Conservation (phyloP, 148 eudicot species). For the Rhododendron simsii region DNA sequence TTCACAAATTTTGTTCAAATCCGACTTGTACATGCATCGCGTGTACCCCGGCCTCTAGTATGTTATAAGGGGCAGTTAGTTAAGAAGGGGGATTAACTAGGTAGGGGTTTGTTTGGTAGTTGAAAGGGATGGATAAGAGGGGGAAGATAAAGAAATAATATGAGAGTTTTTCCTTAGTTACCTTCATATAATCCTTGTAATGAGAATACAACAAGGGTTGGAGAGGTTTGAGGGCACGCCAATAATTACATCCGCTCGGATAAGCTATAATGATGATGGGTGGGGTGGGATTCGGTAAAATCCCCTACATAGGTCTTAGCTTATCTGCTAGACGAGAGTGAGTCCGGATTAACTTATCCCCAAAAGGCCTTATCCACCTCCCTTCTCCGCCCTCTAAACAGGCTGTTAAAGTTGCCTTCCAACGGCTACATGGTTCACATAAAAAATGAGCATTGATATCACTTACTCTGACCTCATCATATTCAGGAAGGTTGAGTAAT, state of each 20-base stretch:
- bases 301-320: not conserved
- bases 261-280: not conserved
- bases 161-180: not conserved
- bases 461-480: too few species aligned
- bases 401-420: not conserved
- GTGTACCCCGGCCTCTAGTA: too few species aligned
- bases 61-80: not conserved
- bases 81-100: not conserved
- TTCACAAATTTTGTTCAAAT: too few species aligned
- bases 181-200: not conserved
- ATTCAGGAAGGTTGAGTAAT: too few species aligned
- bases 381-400: not conserved
- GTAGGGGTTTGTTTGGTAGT: not conserved
- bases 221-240: not conserved
- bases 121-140: not conserved
- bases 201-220: not conserved
- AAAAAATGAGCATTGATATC: too few species aligned
- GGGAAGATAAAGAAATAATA: not conserved
- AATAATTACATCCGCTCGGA: not conserved
- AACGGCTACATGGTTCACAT: too few species aligned
- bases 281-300: not conserved
- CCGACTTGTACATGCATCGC: too few species aligned
- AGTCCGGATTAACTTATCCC: not conserved
- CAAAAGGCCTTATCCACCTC: not conserved
- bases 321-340: not conserved